Evolutionary conservation across 2,329 filamentous ascomycete genomes (phyloP).

Genomic region (Trichoderma lentiforme): DNA sequence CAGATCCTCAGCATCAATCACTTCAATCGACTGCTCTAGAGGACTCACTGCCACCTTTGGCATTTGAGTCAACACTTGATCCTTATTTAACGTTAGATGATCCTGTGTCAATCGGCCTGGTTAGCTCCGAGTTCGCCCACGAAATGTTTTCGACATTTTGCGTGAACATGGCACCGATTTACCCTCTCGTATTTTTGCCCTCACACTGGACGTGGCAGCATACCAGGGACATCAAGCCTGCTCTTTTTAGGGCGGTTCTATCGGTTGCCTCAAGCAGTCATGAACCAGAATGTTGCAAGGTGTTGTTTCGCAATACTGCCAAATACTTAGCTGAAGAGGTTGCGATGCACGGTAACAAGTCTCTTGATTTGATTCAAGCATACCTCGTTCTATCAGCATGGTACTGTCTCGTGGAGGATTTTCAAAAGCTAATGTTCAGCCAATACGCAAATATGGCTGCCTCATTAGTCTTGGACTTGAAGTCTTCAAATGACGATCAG

Average conservation of each 20-base stretch:
- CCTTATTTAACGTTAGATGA: background rate
- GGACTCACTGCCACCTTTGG: background rate
- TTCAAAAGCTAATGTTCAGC: constrained; percentile 21
- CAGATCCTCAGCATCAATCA: background rate
- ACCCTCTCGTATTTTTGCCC: background rate
- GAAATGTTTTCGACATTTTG: background rate
- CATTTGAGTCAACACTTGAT: background rate
- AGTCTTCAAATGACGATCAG: constrained; percentile 19
- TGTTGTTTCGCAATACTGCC: constrained; percentile 19
- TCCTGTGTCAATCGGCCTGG: background rate
- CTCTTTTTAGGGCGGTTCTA: background rate
- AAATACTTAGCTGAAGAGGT: constrained; percentile 20
- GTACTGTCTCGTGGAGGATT: constrained; percentile 20
- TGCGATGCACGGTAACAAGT: constrained; percentile 19
- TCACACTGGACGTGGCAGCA: background rate
- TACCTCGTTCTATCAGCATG: constrained; percentile 20
- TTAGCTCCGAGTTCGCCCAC: background rate
- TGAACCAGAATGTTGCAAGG: constrained; percentile 13
- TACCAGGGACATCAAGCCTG: background rate
- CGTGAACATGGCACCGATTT: background rate
- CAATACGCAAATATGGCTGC: constrained; percentile 22
- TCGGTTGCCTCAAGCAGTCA: background rate
- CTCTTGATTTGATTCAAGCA: constrained; percentile 21
- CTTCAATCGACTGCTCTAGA: background rate
- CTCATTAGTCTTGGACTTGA: constrained; percentile 21